These are phyloP conservation scores for Lanmaoa pseudosensibilis DNA, from an alignment of 768 basidiomycete genomes.

Conservation along the genomic window DNA sequence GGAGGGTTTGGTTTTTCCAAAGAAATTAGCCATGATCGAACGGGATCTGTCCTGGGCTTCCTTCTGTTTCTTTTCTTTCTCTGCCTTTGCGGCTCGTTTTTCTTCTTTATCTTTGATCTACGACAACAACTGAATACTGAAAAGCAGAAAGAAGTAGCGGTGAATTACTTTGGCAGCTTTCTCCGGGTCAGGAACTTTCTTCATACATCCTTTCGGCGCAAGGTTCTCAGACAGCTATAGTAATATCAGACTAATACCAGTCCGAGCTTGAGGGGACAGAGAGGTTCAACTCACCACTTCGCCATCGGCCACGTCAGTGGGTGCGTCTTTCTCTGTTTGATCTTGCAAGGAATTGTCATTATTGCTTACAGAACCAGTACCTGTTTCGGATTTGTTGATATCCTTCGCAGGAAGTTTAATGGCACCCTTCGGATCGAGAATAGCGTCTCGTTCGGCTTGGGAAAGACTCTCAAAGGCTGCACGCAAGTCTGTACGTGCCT, in stretches of 20 bases:
- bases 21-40: constrained; percentile 76
- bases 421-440: constrained; percentile 53
- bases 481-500: constrained; percentile 63
- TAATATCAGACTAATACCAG: not conserved
- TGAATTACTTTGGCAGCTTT: constrained; percentile 38
- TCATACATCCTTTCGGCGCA: constrained; percentile 40
- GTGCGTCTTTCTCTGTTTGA: constrained; percentile 27
- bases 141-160: not conserved
- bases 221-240: constrained; percentile 26
- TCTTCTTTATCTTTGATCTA: constrained; percentile 72
- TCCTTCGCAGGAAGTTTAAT: constrained; percentile 36
- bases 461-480: constrained; percentile 57
- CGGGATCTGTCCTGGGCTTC: constrained; percentile 72
- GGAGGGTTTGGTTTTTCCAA: constrained; percentile 57
- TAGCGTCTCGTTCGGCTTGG: constrained; percentile 51
- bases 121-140: constrained; percentile 1
- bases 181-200: constrained; percentile 55
- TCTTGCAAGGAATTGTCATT: constrained; percentile 19
- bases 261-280: not conserved
- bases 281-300: constrained; percentile 35
- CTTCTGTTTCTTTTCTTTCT: constrained; percentile 70
- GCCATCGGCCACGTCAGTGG: constrained; percentile 39
- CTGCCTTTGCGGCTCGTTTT: constrained; percentile 65
- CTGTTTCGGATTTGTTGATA: constrained; percentile 27
- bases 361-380: constrained; percentile 1